Evolutionary conservation across 75 land plant genomes (phyloP).

Genomic region (Azolla pinnata): DNA sequence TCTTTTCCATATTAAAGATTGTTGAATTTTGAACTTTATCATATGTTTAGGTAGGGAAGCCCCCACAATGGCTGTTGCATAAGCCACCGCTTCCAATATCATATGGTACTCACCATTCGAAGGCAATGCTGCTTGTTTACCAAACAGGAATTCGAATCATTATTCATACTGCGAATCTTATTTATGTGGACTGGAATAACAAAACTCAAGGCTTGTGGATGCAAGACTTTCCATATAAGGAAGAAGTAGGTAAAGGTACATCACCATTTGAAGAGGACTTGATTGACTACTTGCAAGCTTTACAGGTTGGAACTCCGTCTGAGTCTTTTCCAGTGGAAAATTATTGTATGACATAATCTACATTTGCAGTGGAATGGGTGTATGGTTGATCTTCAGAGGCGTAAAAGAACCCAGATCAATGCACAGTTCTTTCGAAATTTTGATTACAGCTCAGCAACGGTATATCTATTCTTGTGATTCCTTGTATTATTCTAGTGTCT

Average conservation of each 20-base stretch:
- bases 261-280: constrained; percentile 76
- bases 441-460: constrained; percentile 73
- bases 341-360: no score
- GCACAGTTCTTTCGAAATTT: constrained; percentile 75
- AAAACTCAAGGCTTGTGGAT: constrained; percentile 98
- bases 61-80: constrained; percentile 63
- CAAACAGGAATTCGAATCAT: constrained; percentile 72
- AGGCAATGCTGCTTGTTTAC: constrained; percentile 92
- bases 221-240: constrained; percentile 98
- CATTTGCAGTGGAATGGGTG: constrained; percentile 82
- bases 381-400: constrained; percentile 28
- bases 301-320: constrained; percentile 88
- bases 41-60: constrained; percentile 47
- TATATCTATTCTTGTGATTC: constrained; percentile 19
- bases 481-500: not conserved
- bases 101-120: constrained; percentile 98
- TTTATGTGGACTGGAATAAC: constrained; percentile 96
- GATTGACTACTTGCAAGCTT: constrained; percentile 69
- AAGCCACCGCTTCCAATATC: constrained; percentile 84
- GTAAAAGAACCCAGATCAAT: constrained; percentile 59
- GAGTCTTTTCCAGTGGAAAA: no score
- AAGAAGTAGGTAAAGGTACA: constrained; percentile 15
- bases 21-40: constrained; percentile 2
- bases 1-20: no score
- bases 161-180: constrained; percentile 90